phyloP scores from a whole-genome alignment of 495 filamentous ascomycete genomes.

The Lasiosphaeria ovina region DNA sequence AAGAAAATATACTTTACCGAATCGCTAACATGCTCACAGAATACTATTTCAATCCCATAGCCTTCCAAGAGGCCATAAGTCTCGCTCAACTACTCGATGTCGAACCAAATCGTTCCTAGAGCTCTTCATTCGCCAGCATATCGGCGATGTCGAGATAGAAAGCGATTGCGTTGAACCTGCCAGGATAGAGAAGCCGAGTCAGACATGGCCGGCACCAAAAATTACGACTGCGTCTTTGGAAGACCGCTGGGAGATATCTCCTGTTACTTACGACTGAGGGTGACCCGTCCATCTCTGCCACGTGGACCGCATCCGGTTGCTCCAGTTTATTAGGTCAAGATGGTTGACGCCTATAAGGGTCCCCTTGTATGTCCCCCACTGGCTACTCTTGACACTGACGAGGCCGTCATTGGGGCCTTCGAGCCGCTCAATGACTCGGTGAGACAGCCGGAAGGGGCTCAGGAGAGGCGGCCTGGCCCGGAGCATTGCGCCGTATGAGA shows the following conservation, averaged over 20 bases:
- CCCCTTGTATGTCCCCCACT: slow-evolving; percentile 91
- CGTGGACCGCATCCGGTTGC: slow-evolving; percentile 73
- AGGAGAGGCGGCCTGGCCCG: slow-evolving; percentile 55
- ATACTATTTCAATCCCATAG: too few species aligned
- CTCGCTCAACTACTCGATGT: too few species aligned
- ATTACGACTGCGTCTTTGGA: too few species aligned
- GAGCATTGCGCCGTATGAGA: slow-evolving; percentile 82
- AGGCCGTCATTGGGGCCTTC: slow-evolving; percentile 93
- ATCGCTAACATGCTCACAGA: too few species aligned
- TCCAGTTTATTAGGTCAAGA: slow-evolving; percentile 95
- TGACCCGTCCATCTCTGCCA: slow-evolving; percentile 65
- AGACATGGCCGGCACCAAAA: background rate
- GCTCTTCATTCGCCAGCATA: slow-evolving; percentile 73
- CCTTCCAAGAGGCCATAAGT: background rate
- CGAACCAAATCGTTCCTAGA: slow-evolving; percentile 33
- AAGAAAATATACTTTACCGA: too few species aligned
- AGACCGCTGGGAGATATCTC: background rate
- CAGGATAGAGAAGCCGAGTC: slow-evolving; percentile 12
- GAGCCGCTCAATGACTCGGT: slow-evolving; percentile 61
- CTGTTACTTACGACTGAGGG: slow-evolving; percentile 59
- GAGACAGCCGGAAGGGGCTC: slow-evolving; percentile 72
- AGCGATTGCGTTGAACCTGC: slow-evolving; percentile 92
- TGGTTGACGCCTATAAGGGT: slow-evolving; percentile 87
- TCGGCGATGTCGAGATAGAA: slow-evolving; percentile 92
- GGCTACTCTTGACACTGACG: slow-evolving; percentile 80